Conservation (phyloP, 106 monocot species). For the Acorus calamus region DNA sequence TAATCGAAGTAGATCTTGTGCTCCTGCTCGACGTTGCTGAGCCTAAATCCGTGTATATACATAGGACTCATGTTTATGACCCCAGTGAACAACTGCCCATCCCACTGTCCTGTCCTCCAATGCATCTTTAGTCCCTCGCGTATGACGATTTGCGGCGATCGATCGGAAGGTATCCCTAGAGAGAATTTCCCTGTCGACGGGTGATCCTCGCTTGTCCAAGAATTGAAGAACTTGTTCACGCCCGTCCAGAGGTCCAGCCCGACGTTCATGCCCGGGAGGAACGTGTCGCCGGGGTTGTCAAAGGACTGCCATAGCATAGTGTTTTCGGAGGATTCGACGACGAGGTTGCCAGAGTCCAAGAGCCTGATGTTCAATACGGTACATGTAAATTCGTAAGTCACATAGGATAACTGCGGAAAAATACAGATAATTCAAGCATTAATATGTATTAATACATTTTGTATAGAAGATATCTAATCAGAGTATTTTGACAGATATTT, state of each 20-base stretch:
- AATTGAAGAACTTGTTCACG: background rate
- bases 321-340: background rate
- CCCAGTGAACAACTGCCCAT: constrained; percentile 41
- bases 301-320: constrained; percentile 2
- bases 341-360: constrained; percentile 3
- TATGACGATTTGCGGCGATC: constrained; percentile 39
- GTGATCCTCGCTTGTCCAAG: background rate
- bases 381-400: too few relatives aligned
- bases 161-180: constrained; percentile 29
- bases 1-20: constrained; percentile 29
- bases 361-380: background rate
- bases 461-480: too few relatives aligned
- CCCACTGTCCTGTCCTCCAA: constrained; percentile 67
- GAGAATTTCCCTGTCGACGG: constrained; percentile 25
- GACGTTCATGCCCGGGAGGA: constrained; percentile 8
- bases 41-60: constrained; percentile 37
- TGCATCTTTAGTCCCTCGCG: constrained; percentile 18
- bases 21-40: background rate
- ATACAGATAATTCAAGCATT: too few relatives aligned
- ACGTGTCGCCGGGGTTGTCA: constrained; percentile 3
- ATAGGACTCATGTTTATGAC: constrained; percentile 21
- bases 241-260: background rate
- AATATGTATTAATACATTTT: too few relatives aligned
- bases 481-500: too few relatives aligned
- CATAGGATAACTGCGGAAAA: too few relatives aligned